A percentile compares a stretch with the other conserved stretches of the same genome.
phyloP scores from a whole-genome alignment of 257 asterid species.

The Phtheirospermum japonicum region DNA sequence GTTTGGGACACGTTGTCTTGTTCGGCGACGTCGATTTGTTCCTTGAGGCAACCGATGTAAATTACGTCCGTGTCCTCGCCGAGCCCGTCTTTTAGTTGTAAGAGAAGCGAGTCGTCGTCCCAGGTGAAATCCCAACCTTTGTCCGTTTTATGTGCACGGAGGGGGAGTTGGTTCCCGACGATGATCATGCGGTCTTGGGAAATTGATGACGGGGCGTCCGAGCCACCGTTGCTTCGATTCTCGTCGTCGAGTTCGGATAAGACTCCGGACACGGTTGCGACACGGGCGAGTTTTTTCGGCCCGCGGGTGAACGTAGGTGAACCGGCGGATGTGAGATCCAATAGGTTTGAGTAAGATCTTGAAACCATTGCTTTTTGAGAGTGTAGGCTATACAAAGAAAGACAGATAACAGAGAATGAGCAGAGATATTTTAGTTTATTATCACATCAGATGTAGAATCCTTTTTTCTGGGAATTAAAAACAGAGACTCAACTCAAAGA shows the following conservation, averaged over 20 bases:
- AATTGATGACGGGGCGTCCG: conserved; percentile 75
- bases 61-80: conserved; percentile 81
- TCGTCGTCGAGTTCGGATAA: conserved; percentile 78
- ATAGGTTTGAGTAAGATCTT: conserved; percentile 74
- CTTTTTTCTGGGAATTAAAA: no score
- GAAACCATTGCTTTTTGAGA: conserved; percentile 49
- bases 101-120: conserved; percentile 85
- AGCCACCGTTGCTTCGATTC: conserved; percentile 56
- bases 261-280: conserved; percentile 75
- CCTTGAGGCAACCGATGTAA: conserved; percentile 74
- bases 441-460: no score
- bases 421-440: no score
- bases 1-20: conserved; percentile 82
- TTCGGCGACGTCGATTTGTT: conserved; percentile 55
- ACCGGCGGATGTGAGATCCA: conserved; percentile 71
- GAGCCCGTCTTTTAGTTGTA: conserved; percentile 80
- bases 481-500: background rate
- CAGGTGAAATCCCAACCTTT: conserved; percentile 69
- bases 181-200: conserved; percentile 72
- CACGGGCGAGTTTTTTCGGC: conserved; percentile 60
- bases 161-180: conserved; percentile 82
- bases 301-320: conserved; percentile 58
- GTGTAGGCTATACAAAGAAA: conserved; percentile 11
- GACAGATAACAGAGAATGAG: conserved; percentile 25
- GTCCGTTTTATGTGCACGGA: conserved; percentile 43